Conservation (phyloP, 169 alveolate species). For the Plasmodium malariae region DNA sequence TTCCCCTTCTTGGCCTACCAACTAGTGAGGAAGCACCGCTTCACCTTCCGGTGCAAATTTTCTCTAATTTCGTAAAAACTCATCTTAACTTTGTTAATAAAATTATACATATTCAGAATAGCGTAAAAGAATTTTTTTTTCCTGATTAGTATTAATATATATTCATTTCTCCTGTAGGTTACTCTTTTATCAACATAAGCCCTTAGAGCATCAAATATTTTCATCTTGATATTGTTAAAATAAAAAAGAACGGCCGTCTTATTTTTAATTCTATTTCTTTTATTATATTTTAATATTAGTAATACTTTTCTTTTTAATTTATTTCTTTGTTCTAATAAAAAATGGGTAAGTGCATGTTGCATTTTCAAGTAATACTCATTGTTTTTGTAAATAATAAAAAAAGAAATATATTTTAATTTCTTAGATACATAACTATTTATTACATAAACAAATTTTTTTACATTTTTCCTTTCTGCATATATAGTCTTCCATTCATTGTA, state of each 20-base stretch:
- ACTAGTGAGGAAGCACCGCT: background rate
- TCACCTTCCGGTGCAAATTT: conserved; percentile 3
- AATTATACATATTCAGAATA: conserved; percentile 20
- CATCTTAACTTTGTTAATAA: conserved; percentile 18
- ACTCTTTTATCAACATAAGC: background rate
- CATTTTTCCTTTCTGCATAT: conserved; percentile 5
- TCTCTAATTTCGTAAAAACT: conserved; percentile 11
- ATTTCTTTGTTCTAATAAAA: conserved; percentile 40
- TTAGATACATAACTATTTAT: background rate
- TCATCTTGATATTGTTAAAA: background rate
- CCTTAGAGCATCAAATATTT: background rate
- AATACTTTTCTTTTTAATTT: conserved; percentile 43
- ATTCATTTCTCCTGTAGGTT: background rate
- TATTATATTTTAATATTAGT: conserved; percentile 23
- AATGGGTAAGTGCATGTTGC: conserved; percentile 14
- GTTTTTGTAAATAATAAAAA: conserved; percentile 12
- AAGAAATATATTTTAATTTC: conserved; percentile 10
- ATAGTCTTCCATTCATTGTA: conserved; percentile 21
- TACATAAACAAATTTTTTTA: conserved; percentile 24
- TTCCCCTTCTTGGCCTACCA: background rate
- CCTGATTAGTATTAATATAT: background rate
- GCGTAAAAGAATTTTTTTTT: conserved; percentile 32
- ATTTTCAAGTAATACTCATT: conserved; percentile 3
- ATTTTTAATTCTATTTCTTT: conserved; percentile 11
- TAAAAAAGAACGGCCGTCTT: conserved; percentile 27